A percentile compares a stretch with the other conserved stretches of the same genome.
phyloP scores from a whole-genome alignment of 2,329 filamentous ascomycete species.

The Escovopsis weberi region DNA sequence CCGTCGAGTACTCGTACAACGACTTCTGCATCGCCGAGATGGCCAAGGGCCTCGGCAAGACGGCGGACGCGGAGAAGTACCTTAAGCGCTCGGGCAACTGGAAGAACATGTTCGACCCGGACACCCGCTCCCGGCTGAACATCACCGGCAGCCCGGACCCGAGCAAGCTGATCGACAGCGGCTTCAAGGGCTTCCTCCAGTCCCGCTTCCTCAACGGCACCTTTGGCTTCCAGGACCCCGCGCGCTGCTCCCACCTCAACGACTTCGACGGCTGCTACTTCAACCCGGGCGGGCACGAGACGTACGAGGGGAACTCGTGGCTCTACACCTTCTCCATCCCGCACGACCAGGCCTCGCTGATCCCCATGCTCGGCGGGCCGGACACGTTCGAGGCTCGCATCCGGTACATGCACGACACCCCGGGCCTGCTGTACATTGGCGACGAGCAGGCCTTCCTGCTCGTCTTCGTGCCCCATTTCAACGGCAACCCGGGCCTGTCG shows the following conservation, averaged over 20 bases:
- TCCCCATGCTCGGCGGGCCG: constrained; percentile 41
- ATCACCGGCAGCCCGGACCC: constrained; percentile 23
- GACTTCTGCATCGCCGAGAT: constrained; percentile 58
- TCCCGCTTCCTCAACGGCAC: constrained; percentile 51
- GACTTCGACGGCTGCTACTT: constrained; percentile 28
- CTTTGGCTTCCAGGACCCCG: constrained; percentile 52
- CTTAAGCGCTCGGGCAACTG: constrained; percentile 48
- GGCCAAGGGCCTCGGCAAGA: constrained; percentile 41
- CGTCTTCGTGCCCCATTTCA: constrained; percentile 48
- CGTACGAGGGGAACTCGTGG: constrained; percentile 58
- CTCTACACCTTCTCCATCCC: constrained; percentile 51
- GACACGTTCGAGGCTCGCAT: constrained; percentile 44
- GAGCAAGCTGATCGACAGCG: constrained; percentile 31
- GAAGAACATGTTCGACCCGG: constrained; percentile 47
- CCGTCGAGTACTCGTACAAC: constrained; percentile 67
- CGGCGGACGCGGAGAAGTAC: constrained; percentile 43
- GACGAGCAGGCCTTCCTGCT: constrained; percentile 42
- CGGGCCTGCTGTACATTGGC: constrained; percentile 52
- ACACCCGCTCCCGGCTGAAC: constrained; percentile 17
- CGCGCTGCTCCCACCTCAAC: constrained; percentile 21
- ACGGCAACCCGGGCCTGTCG: constrained; percentile 44
- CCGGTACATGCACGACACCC: constrained; percentile 47
- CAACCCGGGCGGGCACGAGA: constrained; percentile 21
- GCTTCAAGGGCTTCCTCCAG: constrained; percentile 49
- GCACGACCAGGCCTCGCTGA: constrained; percentile 32